Conservation (phyloP, 768 basidiomycete genomes). For the Pholiota conissans region DNA sequence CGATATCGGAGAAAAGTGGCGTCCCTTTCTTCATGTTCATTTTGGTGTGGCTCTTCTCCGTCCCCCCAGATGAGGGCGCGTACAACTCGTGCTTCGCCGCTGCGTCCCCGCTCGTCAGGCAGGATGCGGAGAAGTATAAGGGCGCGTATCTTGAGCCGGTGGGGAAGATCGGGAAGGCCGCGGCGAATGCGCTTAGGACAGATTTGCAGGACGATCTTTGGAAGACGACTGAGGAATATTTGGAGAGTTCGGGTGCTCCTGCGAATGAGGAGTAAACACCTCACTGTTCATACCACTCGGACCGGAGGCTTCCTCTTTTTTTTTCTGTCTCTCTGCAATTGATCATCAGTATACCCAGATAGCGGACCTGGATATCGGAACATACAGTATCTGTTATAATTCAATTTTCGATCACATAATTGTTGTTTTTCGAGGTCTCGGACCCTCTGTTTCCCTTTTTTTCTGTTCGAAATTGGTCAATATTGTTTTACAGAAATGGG, state of each 20-base stretch:
- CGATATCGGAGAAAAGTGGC: conserved; percentile 7
- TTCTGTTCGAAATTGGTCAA: no score
- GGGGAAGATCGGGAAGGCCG: conserved; percentile 25
- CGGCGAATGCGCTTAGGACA: conserved; percentile 26
- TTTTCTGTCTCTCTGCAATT: no score
- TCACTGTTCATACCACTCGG: no score
- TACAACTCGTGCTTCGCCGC: conserved; percentile 38
- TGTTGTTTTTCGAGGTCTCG: no score
- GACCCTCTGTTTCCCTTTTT: no score
- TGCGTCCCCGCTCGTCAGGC: conserved; percentile 31
- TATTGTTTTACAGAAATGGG: no score
- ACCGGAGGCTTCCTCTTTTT: no score
- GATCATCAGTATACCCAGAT: no score
- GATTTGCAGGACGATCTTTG: conserved; percentile 37
- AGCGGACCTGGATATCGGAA: no score
- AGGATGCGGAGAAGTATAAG: conserved; percentile 32
- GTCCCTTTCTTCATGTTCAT: conserved; percentile 11
- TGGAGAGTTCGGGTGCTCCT: background rate
- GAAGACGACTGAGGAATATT: conserved; percentile 29
- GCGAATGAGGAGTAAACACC: no score
- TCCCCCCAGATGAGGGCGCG: conserved; percentile 30
- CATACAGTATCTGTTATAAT: no score
- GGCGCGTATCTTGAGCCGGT: conserved; percentile 37
- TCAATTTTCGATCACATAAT: no score
- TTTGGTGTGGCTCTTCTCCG: conserved; percentile 16